These are phyloP conservation scores for Diaporthe sp. DNA, from an alignment of 2,329 filamentous ascomycete species.

Conservation along the genomic window DNA sequence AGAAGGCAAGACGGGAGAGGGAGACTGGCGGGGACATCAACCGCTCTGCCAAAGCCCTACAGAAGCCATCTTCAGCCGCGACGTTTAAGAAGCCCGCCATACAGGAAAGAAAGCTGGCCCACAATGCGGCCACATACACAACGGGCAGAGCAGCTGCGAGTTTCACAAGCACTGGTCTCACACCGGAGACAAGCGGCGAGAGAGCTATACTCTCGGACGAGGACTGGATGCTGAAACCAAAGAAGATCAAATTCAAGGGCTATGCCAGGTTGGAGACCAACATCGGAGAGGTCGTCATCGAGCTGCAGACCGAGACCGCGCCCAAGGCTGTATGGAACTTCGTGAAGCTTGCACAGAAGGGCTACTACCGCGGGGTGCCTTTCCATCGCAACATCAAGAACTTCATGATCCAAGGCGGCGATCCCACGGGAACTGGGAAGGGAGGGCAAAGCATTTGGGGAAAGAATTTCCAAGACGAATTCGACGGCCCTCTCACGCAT, in stretches of 20 bases:
- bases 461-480: conserved; percentile 93
- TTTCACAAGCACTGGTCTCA: conserved; percentile 94
- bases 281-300: conserved; percentile 86
- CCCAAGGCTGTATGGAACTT: conserved; percentile 99
- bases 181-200: conserved; percentile 90
- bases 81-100: conserved; percentile 60
- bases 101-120: conserved; percentile 73
- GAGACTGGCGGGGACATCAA: conserved; percentile 72
- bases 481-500: conserved; percentile 91
- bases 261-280: conserved; percentile 93
- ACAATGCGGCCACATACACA: conserved; percentile 92
- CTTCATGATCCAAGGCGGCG: conserved; percentile 98
- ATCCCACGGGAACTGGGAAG: conserved; percentile 91
- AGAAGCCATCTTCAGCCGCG: conserved; percentile 45
- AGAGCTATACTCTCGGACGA: conserved; percentile 91
- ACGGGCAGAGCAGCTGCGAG: conserved; percentile 92
- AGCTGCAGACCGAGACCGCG: conserved; percentile 91
- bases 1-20: conserved; percentile 84
- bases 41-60: conserved; percentile 60
- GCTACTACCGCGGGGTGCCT: conserved; percentile 86
- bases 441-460: conserved; percentile 95
- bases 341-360: conserved; percentile 85
- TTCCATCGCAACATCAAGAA: conserved; percentile 96
- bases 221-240: conserved; percentile 95
- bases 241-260: conserved; percentile 88